These are phyloP conservation scores for Hypoxylon perforatum DNA, from an alignment of 495 filamentous ascomycete genomes.

Conservation along the genomic window DNA sequence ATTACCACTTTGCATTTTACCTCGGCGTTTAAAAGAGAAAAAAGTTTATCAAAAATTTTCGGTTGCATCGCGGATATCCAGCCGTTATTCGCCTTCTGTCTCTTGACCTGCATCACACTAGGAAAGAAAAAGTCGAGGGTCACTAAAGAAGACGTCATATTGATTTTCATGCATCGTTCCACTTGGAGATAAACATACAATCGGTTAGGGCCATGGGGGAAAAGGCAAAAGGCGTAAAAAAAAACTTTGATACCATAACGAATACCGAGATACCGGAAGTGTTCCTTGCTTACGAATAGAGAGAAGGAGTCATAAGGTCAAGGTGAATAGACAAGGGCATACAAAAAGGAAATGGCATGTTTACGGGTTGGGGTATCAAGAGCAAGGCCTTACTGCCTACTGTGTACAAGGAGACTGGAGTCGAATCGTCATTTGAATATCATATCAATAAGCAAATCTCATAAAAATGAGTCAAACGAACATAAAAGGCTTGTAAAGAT, in stretches of 20 bases:
- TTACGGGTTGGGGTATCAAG: not conserved
- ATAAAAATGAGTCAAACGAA: too few species aligned
- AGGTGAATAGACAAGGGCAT: slow-evolving; percentile 17
- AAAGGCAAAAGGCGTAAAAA: not conserved
- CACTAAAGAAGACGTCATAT: too few species aligned
- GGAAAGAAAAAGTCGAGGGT: too few species aligned
- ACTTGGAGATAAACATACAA: slow-evolving; percentile 11
- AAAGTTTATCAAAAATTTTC: too few species aligned
- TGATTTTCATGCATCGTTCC: slow-evolving; percentile 6
- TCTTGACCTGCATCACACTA: not conserved
- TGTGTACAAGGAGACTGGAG: too few species aligned
- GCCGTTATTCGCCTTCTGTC: not conserved
- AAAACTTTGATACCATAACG: slow-evolving; percentile 11
- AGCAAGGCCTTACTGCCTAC: too few species aligned
- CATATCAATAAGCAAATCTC: too few species aligned
- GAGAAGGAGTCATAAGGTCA: slow-evolving; percentile 1
- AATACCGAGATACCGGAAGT: slow-evolving; percentile 14
- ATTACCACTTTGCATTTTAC: slow-evolving; percentile 32
- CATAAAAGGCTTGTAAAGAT: too few species aligned
- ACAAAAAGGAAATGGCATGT: slow-evolving; percentile 20
- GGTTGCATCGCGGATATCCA: slow-evolving; percentile 10
- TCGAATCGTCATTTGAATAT: too few species aligned
- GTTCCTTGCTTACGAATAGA: not conserved
- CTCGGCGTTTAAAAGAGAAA: slow-evolving; percentile 26
- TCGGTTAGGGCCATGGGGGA: not conserved